Conservation (phyloP, 2,329 filamentous ascomycete species). For the Hymenoscyphus occultus region DNA sequence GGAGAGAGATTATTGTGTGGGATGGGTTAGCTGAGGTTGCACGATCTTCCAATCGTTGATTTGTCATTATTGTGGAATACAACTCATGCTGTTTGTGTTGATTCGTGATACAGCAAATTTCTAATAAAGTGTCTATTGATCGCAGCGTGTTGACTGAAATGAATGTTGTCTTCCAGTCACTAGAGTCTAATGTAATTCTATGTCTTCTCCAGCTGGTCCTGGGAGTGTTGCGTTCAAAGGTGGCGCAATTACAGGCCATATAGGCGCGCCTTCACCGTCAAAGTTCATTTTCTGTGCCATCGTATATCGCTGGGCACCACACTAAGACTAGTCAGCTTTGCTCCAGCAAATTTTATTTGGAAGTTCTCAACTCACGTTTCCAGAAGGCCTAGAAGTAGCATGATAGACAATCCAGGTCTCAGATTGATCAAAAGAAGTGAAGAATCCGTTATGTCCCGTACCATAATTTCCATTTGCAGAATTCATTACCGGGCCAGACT, state of each 20-base stretch:
- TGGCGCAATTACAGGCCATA: neutral
- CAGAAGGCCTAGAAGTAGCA: neutral
- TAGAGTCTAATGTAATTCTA: too few relatives aligned
- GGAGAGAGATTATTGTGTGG: too few relatives aligned
- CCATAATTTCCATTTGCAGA: neutral
- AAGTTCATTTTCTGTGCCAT: neutral
- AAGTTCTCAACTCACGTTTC: neutral
- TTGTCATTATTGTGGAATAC: too few relatives aligned
- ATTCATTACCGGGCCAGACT: conserved; percentile 29
- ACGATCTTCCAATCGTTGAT: too few relatives aligned
- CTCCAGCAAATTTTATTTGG: neutral
- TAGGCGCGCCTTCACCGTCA: neutral
- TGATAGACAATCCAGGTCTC: neutral
- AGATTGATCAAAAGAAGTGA: neutral
- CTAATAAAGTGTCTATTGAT: too few relatives aligned
- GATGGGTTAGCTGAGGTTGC: too few relatives aligned
- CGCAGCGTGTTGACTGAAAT: too few relatives aligned
- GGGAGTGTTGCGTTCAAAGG: neutral
- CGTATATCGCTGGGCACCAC: neutral
- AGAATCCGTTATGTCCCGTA: neutral
- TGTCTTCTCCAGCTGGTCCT: neutral
- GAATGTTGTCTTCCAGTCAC: too few relatives aligned
- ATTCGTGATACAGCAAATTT: too few relatives aligned
- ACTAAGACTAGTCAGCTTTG: neutral
- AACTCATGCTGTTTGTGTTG: too few relatives aligned